Evolutionary conservation across 2,329 filamentous ascomycete species (phyloP).

Genomic region (Diatrype stigma): DNA sequence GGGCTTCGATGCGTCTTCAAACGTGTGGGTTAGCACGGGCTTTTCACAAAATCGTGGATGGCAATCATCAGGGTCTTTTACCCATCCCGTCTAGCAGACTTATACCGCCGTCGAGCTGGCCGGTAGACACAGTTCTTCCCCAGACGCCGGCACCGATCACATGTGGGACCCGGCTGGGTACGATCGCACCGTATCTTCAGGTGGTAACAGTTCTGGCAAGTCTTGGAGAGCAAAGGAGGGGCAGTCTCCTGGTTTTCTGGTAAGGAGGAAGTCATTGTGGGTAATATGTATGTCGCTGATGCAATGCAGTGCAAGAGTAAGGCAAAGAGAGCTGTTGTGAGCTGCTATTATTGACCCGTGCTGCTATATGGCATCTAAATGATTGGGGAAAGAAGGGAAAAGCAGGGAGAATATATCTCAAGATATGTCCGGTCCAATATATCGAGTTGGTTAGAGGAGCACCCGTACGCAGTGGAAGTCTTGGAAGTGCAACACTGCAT

Average conservation of each 20-base stretch:
- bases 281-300: neutral
- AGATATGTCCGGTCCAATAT: too few species aligned
- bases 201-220: conserved; percentile 6
- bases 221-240: neutral
- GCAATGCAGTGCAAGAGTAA: neutral
- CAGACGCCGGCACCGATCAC: conserved; percentile 4
- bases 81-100: conserved; percentile 1
- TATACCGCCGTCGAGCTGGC: conserved; percentile 2
- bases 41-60: neutral
- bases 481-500: too few species aligned
- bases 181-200: conserved; percentile 4
- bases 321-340: neutral
- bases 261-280: neutral
- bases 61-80: neutral
- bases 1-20: conserved; percentile 3
- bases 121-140: conserved; percentile 4
- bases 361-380: too few species aligned
- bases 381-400: too few species aligned
- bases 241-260: neutral
- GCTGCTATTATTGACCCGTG: neutral
- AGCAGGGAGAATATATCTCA: too few species aligned
- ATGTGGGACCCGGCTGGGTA: conserved; percentile 1
- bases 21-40: neutral
- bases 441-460: too few species aligned
- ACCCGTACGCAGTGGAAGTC: too few species aligned